phyloP scores from a whole-genome alignment of 768 basidiomycete genomes.

The Pisolithus microcarpus region DNA sequence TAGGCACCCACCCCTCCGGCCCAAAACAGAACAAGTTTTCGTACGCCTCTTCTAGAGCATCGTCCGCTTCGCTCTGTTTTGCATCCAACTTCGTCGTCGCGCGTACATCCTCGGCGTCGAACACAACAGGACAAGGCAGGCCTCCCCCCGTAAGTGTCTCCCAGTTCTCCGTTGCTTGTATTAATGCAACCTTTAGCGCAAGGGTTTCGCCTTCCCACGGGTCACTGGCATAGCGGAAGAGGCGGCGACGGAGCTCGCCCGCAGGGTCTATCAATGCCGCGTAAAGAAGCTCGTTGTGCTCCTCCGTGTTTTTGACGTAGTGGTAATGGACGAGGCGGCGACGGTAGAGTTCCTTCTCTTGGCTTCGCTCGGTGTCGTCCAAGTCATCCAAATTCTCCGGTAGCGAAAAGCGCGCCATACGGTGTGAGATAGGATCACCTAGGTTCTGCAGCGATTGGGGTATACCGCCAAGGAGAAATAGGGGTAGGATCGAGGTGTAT shows the following conservation, averaged over 20 bases:
- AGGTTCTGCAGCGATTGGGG: constrained; percentile 41
- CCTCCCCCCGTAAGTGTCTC: constrained; percentile 32
- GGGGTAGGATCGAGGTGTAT: constrained; percentile 46
- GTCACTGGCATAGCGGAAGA: constrained; percentile 38
- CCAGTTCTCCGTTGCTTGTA: constrained; percentile 38
- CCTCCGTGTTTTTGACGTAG: constrained; percentile 38
- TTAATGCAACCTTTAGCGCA: constrained; percentile 40
- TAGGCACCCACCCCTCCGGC: no score
- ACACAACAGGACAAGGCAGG: constrained; percentile 39
- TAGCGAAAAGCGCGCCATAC: constrained; percentile 33
- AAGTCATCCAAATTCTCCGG: constrained; percentile 38
- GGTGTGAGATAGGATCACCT: constrained; percentile 34
- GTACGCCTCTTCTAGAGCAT: background rate
- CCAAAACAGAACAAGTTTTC: no score
- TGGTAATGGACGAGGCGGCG: constrained; percentile 44
- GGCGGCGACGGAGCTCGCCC: constrained; percentile 30
- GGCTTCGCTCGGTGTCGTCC: constrained; percentile 29
- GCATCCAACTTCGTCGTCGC: constrained; percentile 33
- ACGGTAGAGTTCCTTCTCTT: constrained; percentile 33
- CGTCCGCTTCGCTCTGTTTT: constrained; percentile 25
- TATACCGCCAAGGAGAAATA: constrained; percentile 39
- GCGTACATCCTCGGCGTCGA: constrained; percentile 38
- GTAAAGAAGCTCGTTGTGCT: constrained; percentile 40
- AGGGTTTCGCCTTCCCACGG: constrained; percentile 48
- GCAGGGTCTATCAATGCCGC: constrained; percentile 33